Conservation (phyloP, 2,329 filamentous ascomycete genomes). For the Trichoderma sp. region DNA sequence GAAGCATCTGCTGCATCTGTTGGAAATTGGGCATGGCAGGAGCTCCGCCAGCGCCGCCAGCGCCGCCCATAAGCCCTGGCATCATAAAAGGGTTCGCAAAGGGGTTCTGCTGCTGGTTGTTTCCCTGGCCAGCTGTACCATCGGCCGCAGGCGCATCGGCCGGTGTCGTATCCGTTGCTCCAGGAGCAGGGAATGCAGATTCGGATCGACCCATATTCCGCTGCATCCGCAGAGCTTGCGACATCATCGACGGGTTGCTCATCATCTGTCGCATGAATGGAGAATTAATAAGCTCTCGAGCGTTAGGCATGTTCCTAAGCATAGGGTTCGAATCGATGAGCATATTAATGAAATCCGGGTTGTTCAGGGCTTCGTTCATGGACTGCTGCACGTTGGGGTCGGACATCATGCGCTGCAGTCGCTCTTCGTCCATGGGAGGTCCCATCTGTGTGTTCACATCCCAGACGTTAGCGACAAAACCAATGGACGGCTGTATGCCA, state of each 20-base stretch:
- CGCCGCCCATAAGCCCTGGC: constrained; percentile 31
- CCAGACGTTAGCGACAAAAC: constrained; percentile 33
- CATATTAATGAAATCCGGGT: constrained; percentile 91
- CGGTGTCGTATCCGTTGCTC: constrained; percentile 85
- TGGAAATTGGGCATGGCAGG: constrained; percentile 26
- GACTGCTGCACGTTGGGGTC: constrained; percentile 84
- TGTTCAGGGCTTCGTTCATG: constrained; percentile 93
- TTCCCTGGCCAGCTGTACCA: constrained; percentile 16
- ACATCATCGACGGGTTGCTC: constrained; percentile 82
- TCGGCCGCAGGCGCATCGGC: constrained; percentile 42
- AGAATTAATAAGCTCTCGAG: constrained; percentile 82
- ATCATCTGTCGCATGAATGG: constrained; percentile 90
- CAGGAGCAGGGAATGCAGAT: constrained; percentile 81
- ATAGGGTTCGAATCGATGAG: constrained; percentile 91
- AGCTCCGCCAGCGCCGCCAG: constrained; percentile 28
- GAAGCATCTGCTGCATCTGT: constrained; percentile 37
- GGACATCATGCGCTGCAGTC: constrained; percentile 80
- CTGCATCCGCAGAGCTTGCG: constrained; percentile 81
- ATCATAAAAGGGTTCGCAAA: constrained; percentile 43
- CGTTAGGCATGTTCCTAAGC: constrained; percentile 71
- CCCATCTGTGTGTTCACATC: constrained; percentile 69
- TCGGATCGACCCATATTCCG: constrained; percentile 63
- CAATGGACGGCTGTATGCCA: background rate
- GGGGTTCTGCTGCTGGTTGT: constrained; percentile 41
- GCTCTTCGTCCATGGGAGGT: constrained; percentile 76